A percentile compares a stretch with the other conserved stretches of the same genome.
Evolutionary conservation across 2,329 filamentous ascomycete species (phyloP).

Genomic region (Cephalotrichum gorgonifer): DNA sequence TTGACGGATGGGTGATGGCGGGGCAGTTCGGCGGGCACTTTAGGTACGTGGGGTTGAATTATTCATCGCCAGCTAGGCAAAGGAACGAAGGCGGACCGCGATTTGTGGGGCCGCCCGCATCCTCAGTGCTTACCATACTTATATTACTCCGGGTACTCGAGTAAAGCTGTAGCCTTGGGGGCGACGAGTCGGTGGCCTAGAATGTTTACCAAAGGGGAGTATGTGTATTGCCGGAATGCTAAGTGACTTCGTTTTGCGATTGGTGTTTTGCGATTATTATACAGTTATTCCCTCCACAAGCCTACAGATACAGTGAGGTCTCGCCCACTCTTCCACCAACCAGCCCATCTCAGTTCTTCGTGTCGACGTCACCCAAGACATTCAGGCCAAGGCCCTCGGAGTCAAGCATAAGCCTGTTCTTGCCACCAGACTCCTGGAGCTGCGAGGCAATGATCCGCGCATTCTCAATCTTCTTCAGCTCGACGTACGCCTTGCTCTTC

Average conservation of each 20-base stretch:
- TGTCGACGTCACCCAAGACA: slow-evolving; percentile 49
- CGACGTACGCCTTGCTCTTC: slow-evolving; percentile 95
- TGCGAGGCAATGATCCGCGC: slow-evolving; percentile 80
- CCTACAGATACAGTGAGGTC: slow-evolving; percentile 4
- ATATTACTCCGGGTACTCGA: too few species aligned
- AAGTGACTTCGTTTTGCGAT: neutral
- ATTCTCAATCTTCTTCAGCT: slow-evolving; percentile 97
- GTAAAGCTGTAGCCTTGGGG: too few species aligned
- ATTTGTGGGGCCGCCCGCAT: neutral
- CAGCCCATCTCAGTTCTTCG: slow-evolving; percentile 30
- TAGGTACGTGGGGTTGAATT: neutral
- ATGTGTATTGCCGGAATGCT: neutral
- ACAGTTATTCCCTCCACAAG: slow-evolving; percentile 1
- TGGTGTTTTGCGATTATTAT: slow-evolving; percentile 5
- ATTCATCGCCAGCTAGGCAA: neutral
- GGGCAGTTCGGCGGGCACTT: neutral
- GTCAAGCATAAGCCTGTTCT: slow-evolving; percentile 92
- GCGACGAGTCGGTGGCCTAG: too few species aligned
- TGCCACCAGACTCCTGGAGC: slow-evolving; percentile 73
- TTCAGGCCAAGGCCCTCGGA: slow-evolving; percentile 86
- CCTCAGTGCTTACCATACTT: too few species aligned
- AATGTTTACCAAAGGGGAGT: too few species aligned
- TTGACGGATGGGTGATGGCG: neutral
- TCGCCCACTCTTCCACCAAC: neutral
- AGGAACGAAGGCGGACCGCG: neutral